Evolutionary conservation across 2,329 filamentous ascomycete genomes (phyloP), one percentile per base, ranked within the genome.

Genomic region (Aspergillus novofumigatus): DNA sequence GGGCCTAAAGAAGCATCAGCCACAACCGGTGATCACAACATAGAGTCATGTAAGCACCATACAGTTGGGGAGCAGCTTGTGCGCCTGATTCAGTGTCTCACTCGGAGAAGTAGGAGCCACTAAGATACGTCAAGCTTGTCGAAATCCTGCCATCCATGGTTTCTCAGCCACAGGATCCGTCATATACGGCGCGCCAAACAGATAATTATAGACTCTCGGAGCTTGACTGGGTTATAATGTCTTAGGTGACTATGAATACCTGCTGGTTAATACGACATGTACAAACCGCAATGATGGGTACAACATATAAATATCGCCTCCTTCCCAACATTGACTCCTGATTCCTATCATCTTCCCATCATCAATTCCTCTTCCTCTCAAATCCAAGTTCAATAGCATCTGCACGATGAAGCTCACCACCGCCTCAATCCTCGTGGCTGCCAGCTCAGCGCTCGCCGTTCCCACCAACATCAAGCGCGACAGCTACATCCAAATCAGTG

Each of bases 401-500:
- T 38, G 14, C 14, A 38, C 32, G 3, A 38, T 38, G 32, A 38
- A 38, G 14, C 32, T 17, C 32, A 38, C 14, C 32, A 38, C 5
- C 32, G 32, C 6, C 32, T 38, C 32, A 1, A 6, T 38, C 3
- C 32, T 38, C 32, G 14, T 17, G 14, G 32, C 32, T 38, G 32
- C 14, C 14, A 38, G 32, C 32, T 38, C 32, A 17, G 32, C 32
- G 6, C 32, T 38, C 14, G 32, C 32, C 14, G 32, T 38, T 7
- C 32, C 32, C 32, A 38, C 32, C 14, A 38, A 7, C 14, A 17
- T 38, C 32, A 38, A 38, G 52, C 53, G 53, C 35, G 44, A 17
- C 44, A 29, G 29, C 23, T 42, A 42, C 4, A n/a, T 56, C 11
- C 29, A 54, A 35, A 59, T 67, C 51, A 64, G 53, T 20, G 59